Evolutionary conservation across 352 stramenopile genomes (phyloP).

Genomic region (Globisporangium splendens): DNA sequence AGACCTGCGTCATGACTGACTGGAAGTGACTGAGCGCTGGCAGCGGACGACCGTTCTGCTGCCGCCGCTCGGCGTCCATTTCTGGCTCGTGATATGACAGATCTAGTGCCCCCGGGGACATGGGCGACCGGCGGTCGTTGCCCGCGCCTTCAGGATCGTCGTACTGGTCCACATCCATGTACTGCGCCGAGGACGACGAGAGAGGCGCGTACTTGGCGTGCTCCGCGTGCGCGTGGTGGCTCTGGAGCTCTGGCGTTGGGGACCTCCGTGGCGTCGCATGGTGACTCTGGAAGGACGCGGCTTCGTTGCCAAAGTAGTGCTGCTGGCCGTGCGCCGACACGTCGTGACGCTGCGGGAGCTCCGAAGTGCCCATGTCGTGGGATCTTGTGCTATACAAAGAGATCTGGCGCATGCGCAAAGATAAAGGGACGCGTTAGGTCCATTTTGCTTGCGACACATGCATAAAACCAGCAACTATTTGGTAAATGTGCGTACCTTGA

Average conservation of each 20-base stretch:
- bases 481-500: too few relatives aligned
- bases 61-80: background rate
- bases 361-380: constrained; percentile 11
- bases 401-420: background rate
- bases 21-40: constrained; percentile 36
- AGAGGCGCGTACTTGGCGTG: constrained; percentile 1
- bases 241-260: background rate
- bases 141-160: constrained; percentile 1
- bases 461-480: too few relatives aligned
- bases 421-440: background rate
- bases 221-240: background rate
- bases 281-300: background rate
- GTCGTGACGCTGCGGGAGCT: constrained; percentile 5
- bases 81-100: constrained; percentile 2
- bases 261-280: background rate
- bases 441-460: too few relatives aligned
- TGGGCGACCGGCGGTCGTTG: constrained; percentile 3
- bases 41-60: constrained; percentile 3
- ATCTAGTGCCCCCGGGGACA: constrained; percentile 5
- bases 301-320: background rate
- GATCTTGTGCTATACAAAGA: background rate
- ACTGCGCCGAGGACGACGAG: background rate
- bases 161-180: constrained; percentile 16
- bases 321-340: constrained; percentile 2
- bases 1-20: constrained; percentile 30